Percentiles rank a stretch among this genome's conserved stretches.
Evolutionary conservation across 2,329 filamentous ascomycete genomes (phyloP).

Genomic region (Dryadomyces sulphureus): DNA sequence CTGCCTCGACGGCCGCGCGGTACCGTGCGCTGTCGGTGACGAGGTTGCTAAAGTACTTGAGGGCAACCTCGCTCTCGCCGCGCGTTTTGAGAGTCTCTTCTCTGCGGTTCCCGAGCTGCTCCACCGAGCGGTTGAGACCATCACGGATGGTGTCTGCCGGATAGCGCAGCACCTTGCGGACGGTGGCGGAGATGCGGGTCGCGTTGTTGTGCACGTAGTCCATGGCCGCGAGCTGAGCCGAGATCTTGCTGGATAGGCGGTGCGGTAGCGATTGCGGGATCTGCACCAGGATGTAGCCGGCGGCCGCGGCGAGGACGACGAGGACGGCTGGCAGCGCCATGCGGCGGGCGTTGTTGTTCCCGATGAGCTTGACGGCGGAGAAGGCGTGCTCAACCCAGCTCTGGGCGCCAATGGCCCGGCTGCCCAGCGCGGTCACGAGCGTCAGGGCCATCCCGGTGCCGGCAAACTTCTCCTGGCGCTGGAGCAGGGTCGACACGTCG

Average conservation of each 20-base stretch:
- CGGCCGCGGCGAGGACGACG: slow-evolving; percentile 56
- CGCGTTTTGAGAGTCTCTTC: slow-evolving; percentile 74
- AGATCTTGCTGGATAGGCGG: slow-evolving; percentile 73
- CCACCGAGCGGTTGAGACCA: slow-evolving; percentile 69
- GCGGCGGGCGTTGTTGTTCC: slow-evolving; percentile 65
- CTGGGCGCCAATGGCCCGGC: slow-evolving; percentile 65
- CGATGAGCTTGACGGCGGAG: slow-evolving; percentile 64
- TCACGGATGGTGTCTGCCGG: slow-evolving; percentile 78
- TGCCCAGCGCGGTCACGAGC: slow-evolving; percentile 71
- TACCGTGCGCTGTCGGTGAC: slow-evolving; percentile 48
- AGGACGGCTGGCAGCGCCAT: slow-evolving; percentile 70
- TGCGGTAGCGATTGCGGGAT: slow-evolving; percentile 82
- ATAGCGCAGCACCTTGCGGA: slow-evolving; percentile 76
- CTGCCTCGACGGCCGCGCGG: slow-evolving; percentile 30
- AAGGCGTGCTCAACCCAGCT: slow-evolving; percentile 83
- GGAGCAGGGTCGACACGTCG: slow-evolving; percentile 67
- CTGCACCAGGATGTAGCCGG: slow-evolving; percentile 69
- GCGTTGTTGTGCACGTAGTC: slow-evolving; percentile 92
- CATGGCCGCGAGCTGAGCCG: slow-evolving; percentile 60
- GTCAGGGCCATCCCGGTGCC: slow-evolving; percentile 92
- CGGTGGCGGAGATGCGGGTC: slow-evolving; percentile 66
- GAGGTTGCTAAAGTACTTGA: slow-evolving; percentile 82
- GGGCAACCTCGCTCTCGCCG: slow-evolving; percentile 70
- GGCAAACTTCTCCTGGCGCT: slow-evolving; percentile 86
- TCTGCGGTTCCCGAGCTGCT: slow-evolving; percentile 63